Base-by-base conservation (phyloP, 441 rosid genomes). In the Erysimum pusillum region DNA sequence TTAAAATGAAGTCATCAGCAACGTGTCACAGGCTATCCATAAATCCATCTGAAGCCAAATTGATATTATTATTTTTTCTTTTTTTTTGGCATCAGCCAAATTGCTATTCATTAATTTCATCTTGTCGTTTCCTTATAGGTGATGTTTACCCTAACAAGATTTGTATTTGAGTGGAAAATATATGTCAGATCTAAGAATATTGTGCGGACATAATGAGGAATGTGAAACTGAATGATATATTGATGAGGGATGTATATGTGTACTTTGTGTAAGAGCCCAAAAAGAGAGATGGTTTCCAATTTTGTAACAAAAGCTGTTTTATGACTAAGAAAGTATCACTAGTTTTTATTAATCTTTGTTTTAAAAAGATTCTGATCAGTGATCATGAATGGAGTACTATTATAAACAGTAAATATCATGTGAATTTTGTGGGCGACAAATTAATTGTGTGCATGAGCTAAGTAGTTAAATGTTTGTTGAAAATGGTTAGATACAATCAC, bases 11-110 rank as follows among this genome's bases (percentile, higher is more conserved):
- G 70, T 65, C 7, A 2, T 17, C 11, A 20, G 60, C 18, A 13
- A 51, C 36, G 35, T 13, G n/a, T 67, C 60, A 52, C 71, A 22
- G 38, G 9, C 49, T 36, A 52, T 51, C 34, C 58, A 66, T 34
- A 46, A 13, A 49, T 57, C 44, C 35, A 44, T 31, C 32, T 34
- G 32, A 58, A 69, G n/a, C 65, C 22, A 58, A 20, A 45, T 9
- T 28, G 4, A 0, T 28, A 28, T 28, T 28, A 4, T 28, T 28
- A 1, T 28, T 28, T 28, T 3, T 28, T 3, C 4, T 28, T 3
- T 28, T 25, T 25, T 28, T 28, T 28, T 28, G 31, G 31, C 31
- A 28, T 28, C 31, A 28, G 31, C 31, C 31, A 28, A 28, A 28
- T 28, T 28, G 14, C 44, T 58, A 32, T 69, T 69, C 45, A 57